These are phyloP conservation scores for Wallacemonas sp. DNA, from an alignment of 208 protist genomes.

Conservation along the genomic window DNA sequence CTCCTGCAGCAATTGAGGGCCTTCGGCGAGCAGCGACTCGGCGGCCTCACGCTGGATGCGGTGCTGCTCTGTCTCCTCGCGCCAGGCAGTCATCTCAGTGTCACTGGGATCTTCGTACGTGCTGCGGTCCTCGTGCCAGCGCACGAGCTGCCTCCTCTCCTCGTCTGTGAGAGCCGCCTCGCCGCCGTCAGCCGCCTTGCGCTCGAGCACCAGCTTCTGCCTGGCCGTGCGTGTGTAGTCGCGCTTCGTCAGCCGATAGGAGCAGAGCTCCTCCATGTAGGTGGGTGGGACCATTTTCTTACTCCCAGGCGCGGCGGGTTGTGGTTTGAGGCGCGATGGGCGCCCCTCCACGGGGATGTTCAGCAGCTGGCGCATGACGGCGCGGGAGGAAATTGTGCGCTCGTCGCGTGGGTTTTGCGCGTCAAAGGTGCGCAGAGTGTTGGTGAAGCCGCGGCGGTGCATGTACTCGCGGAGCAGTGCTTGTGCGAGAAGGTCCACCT, in stretches of 20 bases:
- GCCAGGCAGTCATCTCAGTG: slow-evolving; percentile 42
- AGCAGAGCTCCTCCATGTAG: slow-evolving; percentile 83
- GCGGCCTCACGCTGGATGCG: slow-evolving; percentile 9
- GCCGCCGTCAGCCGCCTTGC: not conserved
- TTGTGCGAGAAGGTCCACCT: slow-evolving; percentile 72
- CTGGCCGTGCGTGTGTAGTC: slow-evolving; percentile 9
- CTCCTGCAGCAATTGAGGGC: slow-evolving; percentile 26
- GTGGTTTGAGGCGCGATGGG: slow-evolving; percentile 33
- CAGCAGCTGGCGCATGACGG: slow-evolving; percentile 73
- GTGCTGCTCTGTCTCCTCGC: slow-evolving; percentile 16
- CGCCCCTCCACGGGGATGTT: slow-evolving; percentile 63
- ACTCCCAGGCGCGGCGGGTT: not conserved
- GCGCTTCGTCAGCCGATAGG: slow-evolving; percentile 65
- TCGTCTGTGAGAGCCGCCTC: not conserved
- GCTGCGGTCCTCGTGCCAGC: not conserved
- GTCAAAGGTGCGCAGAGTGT: slow-evolving; percentile 71
- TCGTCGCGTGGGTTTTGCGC: slow-evolving; percentile 63
- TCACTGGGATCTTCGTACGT: slow-evolving; percentile 53
- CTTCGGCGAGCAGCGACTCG: slow-evolving; percentile 26
- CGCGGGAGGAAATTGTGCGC: slow-evolving; percentile 68
- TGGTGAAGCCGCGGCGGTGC: slow-evolving; percentile 66
- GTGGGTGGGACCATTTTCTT: slow-evolving; percentile 39
- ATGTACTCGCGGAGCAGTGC: slow-evolving; percentile 88
- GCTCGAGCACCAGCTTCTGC: slow-evolving; percentile 8
- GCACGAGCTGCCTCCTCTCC: not conserved